These are phyloP conservation scores for Byssothecium circinans DNA, from an alignment of 2,329 filamentous ascomycete genomes.

Conservation along the genomic window DNA sequence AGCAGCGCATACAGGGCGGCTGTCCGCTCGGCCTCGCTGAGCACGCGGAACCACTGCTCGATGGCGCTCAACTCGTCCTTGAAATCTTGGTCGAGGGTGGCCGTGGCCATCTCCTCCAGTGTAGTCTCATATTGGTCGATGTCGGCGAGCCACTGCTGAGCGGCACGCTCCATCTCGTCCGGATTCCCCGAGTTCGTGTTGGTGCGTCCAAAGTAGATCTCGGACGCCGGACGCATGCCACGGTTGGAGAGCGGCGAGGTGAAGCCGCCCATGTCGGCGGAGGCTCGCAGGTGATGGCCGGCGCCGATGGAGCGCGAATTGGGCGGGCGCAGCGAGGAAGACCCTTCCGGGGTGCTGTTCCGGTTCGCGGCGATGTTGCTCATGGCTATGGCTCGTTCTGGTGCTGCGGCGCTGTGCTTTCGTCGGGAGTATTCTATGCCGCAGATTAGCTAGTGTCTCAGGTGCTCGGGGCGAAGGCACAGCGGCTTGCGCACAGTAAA, in stretches of 20 bases:
- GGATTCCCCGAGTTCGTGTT: slow-evolving; percentile 65
- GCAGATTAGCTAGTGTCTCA: slow-evolving; percentile 8
- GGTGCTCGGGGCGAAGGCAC: neutral
- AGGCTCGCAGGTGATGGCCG: slow-evolving; percentile 86
- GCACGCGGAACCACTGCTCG: slow-evolving; percentile 97
- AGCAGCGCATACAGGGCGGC: slow-evolving; percentile 92
- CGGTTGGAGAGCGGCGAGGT: slow-evolving; percentile 71
- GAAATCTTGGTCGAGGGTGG: slow-evolving; percentile 98
- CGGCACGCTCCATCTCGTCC: slow-evolving; percentile 91
- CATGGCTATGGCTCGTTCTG: slow-evolving; percentile 46
- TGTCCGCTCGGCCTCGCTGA: slow-evolving; percentile 95
- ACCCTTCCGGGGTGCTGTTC: slow-evolving; percentile 94
- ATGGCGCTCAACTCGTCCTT: slow-evolving; percentile 99
- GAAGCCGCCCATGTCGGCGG: slow-evolving; percentile 91
- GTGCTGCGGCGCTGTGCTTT: slow-evolving; percentile 16
- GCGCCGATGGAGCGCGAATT: slow-evolving; percentile 74
- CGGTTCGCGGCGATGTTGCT: slow-evolving; percentile 67
- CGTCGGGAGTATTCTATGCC: slow-evolving; percentile 3
- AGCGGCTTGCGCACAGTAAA: slow-evolving; percentile 15
- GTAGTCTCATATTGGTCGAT: slow-evolving; percentile 99
- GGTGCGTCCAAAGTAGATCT: slow-evolving; percentile 84
- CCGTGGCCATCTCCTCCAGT: slow-evolving; percentile 96
- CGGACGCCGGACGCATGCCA: slow-evolving; percentile 86
- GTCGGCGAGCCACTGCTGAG: slow-evolving; percentile 98
- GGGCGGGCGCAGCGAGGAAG: slow-evolving; percentile 79